phyloP scores from a whole-genome alignment of 495 filamentous ascomycete species.

The Jackrogersella multiformis region DNA sequence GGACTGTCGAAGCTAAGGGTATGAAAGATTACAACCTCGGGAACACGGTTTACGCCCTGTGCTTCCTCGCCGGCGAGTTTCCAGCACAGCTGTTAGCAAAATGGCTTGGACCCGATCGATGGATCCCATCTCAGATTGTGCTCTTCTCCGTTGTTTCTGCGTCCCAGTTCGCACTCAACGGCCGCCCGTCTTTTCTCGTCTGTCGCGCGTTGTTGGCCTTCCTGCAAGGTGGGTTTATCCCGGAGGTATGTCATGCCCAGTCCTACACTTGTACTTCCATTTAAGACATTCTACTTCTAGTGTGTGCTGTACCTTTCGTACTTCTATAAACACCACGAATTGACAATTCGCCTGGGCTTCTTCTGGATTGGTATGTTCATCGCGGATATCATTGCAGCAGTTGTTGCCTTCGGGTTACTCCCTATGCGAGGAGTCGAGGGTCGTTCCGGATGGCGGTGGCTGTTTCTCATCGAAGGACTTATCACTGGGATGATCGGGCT shows the following conservation, averaged over 20 bases:
- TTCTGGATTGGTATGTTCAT: constrained; percentile 74
- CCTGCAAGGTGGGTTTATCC: constrained; percentile 78
- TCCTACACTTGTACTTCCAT: not conserved
- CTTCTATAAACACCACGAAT: constrained; percentile 76
- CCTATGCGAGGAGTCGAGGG: constrained; percentile 69
- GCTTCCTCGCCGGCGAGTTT: constrained; percentile 75
- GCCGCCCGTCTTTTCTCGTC: constrained; percentile 68
- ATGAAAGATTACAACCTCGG: constrained; percentile 74
- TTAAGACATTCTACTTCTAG: constrained; percentile 11
- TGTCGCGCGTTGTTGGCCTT: constrained; percentile 74
- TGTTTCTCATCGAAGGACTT: constrained; percentile 67
- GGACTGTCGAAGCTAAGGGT: not conserved
- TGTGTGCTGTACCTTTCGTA: constrained; percentile 75
- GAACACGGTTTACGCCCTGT: constrained; percentile 75
- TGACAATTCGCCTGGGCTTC: constrained; percentile 61
- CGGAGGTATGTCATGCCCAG: constrained; percentile 45
- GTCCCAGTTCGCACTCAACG: constrained; percentile 71
- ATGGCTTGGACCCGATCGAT: constrained; percentile 80
- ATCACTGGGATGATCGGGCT: constrained; percentile 72
- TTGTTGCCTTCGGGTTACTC: constrained; percentile 77
- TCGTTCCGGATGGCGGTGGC: constrained; percentile 75
- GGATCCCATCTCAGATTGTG: constrained; percentile 86
- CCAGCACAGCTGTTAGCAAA: constrained; percentile 81
- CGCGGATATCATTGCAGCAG: constrained; percentile 71
- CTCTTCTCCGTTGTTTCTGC: constrained; percentile 78